Percentiles rank a stretch among this genome's conserved stretches.
These are phyloP conservation scores for Leishmania lainsoni DNA, from an alignment of 208 protist species.

Conservation along the genomic window DNA sequence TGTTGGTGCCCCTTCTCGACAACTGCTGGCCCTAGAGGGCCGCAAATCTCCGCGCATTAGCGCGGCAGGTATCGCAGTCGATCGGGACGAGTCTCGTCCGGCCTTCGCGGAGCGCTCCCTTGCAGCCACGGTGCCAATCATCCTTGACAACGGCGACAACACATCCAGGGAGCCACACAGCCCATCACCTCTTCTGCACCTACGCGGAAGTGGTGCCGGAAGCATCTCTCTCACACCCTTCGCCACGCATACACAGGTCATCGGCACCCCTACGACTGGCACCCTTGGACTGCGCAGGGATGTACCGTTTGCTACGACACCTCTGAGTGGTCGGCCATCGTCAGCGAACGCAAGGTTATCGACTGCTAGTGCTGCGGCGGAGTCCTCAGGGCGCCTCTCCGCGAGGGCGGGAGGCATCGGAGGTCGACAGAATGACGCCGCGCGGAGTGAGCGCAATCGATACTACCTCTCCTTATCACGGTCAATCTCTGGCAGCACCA, in stretches of 20 bases:
- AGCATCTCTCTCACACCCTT: not conserved
- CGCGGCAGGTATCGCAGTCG: not conserved
- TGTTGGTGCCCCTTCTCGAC: conserved; percentile 3
- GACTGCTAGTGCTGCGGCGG: not conserved
- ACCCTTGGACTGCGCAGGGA: not conserved
- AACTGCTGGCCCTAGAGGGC: not conserved
- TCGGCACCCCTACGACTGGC: not conserved
- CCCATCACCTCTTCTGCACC: not conserved
- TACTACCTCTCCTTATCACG: conserved; percentile 14
- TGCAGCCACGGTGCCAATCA: not conserved
- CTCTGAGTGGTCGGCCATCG: not conserved
- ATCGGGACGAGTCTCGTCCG: conserved; percentile 12
- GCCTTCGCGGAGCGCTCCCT: conserved; percentile 6
- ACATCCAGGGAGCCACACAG: not conserved
- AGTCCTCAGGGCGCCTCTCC: not conserved
- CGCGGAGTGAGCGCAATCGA: conserved; percentile 5
- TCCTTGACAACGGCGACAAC: not conserved
- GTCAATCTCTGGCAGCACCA: not conserved
- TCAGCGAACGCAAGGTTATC: not conserved
- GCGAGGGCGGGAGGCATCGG: not conserved
- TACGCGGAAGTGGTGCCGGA: not conserved
- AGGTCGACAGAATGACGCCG: not conserved
- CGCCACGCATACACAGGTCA: not conserved
- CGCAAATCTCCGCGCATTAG: not conserved
- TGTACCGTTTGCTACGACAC: not conserved